Conservation (phyloP, 2,329 filamentous ascomycete species). For the Stagonosporopsis chrysanthemi region DNA sequence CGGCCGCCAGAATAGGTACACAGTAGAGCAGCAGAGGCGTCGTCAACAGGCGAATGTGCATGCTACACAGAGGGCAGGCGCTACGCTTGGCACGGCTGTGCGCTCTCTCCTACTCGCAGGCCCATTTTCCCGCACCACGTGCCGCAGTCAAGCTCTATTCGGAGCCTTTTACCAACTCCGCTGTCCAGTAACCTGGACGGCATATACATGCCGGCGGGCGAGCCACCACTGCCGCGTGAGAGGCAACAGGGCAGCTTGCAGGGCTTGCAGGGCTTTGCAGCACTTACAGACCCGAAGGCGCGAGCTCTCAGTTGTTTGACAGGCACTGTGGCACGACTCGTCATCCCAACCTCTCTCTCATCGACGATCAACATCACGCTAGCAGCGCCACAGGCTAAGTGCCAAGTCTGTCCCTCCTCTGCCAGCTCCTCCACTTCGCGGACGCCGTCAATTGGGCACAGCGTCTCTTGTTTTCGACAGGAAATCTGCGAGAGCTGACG, state of each 20-base stretch:
- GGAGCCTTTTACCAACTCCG: background rate
- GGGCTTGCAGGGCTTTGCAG: background rate
- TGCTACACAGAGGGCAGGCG: slow-evolving; percentile 14
- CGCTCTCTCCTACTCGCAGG: slow-evolving; percentile 1
- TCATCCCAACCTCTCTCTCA: slow-evolving; percentile 17
- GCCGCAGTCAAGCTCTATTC: background rate
- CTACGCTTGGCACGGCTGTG: slow-evolving; percentile 1
- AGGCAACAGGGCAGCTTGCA: background rate
- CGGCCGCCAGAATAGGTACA: background rate
- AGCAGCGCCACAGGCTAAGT: slow-evolving; percentile 2
- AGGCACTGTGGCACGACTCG: slow-evolving; percentile 12
- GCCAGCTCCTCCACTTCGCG: slow-evolving; percentile 16
- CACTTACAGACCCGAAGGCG: background rate
- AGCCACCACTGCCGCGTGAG: slow-evolving; percentile 1
- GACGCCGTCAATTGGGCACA: slow-evolving; percentile 14
- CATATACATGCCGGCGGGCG: background rate
- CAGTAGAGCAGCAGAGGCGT: slow-evolving; percentile 7
- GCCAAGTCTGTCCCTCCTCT: slow-evolving; percentile 10
- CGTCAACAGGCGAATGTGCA: slow-evolving; percentile 10
- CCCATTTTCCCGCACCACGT: slow-evolving; percentile 4
- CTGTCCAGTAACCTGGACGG: background rate
- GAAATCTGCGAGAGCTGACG: slow-evolving; percentile 12
- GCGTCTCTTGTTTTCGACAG: slow-evolving; percentile 3
- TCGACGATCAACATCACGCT: slow-evolving; percentile 22
- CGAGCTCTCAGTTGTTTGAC: slow-evolving; percentile 10